Evolutionary conservation across 2,329 filamentous ascomycete genomes (phyloP).

Genomic region (Salinomyces thailandicus): DNA sequence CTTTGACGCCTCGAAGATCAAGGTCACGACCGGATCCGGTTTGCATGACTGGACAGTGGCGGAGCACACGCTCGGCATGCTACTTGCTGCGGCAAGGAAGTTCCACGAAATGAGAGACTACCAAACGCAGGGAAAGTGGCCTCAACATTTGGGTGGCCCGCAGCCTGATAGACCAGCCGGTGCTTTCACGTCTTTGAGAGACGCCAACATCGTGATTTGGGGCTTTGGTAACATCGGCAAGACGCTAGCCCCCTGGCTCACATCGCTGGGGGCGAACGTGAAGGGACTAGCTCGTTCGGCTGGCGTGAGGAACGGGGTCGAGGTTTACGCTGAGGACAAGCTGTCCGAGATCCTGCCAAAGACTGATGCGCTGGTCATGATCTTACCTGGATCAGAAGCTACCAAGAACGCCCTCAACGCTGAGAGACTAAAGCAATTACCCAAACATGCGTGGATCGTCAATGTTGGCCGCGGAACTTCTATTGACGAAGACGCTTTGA

Average conservation of each 20-base stretch:
- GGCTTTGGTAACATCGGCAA: conserved; percentile 59
- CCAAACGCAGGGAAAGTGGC: conserved; percentile 49
- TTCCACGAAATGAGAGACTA: conserved; percentile 55
- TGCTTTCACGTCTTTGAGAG: conserved; percentile 49
- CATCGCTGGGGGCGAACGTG: conserved; percentile 47
- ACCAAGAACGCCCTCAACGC: conserved; percentile 47
- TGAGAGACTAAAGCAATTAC: conserved; percentile 43
- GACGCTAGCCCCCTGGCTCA: conserved; percentile 45
- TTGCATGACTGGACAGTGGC: conserved; percentile 56
- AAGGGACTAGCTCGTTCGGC: conserved; percentile 46
- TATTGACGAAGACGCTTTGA: conserved; percentile 40
- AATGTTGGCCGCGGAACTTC: conserved; percentile 61
- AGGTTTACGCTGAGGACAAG: conserved; percentile 47
- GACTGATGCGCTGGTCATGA: conserved; percentile 59
- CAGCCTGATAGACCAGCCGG: conserved; percentile 48
- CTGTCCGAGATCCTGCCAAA: conserved; percentile 44
- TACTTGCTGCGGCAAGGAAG: conserved; percentile 45
- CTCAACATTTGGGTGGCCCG: conserved; percentile 50
- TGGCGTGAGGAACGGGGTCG: conserved; percentile 49
- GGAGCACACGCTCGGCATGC: conserved; percentile 51
- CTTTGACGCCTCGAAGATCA: conserved; percentile 40
- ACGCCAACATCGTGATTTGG: conserved; percentile 51
- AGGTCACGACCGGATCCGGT: conserved; percentile 54
- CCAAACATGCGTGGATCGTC: conserved; percentile 54
- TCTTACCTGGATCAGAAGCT: conserved; percentile 48